These are phyloP conservation scores for Phyllosticta capitalensis DNA, from an alignment of 2,329 filamentous ascomycete species.

Conservation along the genomic window DNA sequence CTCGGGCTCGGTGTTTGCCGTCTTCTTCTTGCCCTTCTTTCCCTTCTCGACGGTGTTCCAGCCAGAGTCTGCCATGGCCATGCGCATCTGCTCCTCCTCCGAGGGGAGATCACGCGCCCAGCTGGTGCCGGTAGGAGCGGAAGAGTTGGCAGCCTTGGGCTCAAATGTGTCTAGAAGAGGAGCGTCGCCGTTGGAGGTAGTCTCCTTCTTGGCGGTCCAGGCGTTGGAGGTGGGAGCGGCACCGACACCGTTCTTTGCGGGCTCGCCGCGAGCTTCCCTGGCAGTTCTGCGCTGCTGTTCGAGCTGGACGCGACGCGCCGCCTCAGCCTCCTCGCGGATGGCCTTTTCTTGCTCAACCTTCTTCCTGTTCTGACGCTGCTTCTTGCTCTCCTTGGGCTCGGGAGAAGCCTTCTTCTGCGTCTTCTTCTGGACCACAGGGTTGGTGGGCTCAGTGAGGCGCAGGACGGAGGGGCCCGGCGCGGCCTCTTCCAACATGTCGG, in stretches of 20 bases:
- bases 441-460: slow-evolving; percentile 61
- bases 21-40: slow-evolving; percentile 48
- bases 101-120: slow-evolving; percentile 42
- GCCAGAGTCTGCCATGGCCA: slow-evolving; percentile 42
- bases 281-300: slow-evolving; percentile 79
- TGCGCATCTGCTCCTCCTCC: slow-evolving; percentile 52
- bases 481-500: slow-evolving; percentile 81
- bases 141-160: slow-evolving; percentile 26
- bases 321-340: slow-evolving; percentile 66
- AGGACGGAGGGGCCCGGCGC: slow-evolving; percentile 62
- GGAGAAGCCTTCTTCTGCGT: slow-evolving; percentile 49
- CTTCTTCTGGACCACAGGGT: slow-evolving; percentile 40
- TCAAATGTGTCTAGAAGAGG: slow-evolving; percentile 45
- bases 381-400: slow-evolving; percentile 67
- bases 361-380: slow-evolving; percentile 84
- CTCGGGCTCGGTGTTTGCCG: slow-evolving; percentile 18
- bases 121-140: slow-evolving; percentile 29
- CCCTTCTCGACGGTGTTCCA: slow-evolving; percentile 52
- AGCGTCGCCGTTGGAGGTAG: slow-evolving; percentile 15
- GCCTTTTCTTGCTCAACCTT: slow-evolving; percentile 76
- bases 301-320: slow-evolving; percentile 62
- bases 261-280: slow-evolving; percentile 70
- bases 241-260: slow-evolving; percentile 66
- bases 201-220: slow-evolving; percentile 37
- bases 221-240: slow-evolving; percentile 35